Percentiles rank a stretch among this genome's conserved stretches.
These are phyloP conservation scores for Miscanthus lutarioriparius DNA, from an alignment of 176 grass and related monocot genomes.

Conservation along the genomic window DNA sequence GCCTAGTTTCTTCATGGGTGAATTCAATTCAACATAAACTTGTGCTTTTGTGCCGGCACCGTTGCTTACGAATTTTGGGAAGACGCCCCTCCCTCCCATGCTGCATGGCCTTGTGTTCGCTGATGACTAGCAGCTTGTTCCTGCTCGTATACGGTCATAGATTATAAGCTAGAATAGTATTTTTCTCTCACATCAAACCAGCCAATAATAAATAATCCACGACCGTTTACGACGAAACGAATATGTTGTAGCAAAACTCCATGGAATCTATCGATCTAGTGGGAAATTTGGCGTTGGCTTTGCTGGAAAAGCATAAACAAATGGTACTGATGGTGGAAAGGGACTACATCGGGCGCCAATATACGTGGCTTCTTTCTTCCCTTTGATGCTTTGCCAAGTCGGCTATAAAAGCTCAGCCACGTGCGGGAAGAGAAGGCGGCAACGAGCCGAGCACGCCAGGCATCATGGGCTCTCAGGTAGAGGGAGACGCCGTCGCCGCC, in stretches of 20 bases:
- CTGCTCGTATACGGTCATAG: no score
- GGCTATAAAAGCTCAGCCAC: constrained; percentile 30
- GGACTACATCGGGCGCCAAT: constrained; percentile 20
- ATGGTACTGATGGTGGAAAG: constrained; percentile 7
- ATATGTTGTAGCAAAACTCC: constrained; percentile 27
- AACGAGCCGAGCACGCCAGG: constrained; percentile 11
- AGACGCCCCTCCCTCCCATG: background rate
- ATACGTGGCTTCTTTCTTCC: constrained; percentile 6
- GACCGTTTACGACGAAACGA: no score
- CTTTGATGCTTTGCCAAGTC: constrained; percentile 9
- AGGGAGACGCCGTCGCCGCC: background rate
- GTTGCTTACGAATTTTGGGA: constrained; percentile 21
- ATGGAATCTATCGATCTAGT: background rate
- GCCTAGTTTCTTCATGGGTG: background rate
- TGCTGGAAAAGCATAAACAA: constrained; percentile 21
- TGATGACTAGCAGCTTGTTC: no score
- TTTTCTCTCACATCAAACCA: no score
- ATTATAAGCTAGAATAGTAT: no score
- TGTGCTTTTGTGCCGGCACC: background rate
- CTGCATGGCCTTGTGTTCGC: no score
- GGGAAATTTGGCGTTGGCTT: constrained; percentile 6
- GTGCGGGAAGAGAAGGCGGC: background rate
- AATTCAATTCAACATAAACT: background rate
- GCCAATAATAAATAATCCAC: no score
- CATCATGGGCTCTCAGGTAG: constrained; percentile 35